A percentile compares a stretch with the other conserved stretches of the same genome.
Evolutionary conservation across 2,329 filamentous ascomycete genomes (phyloP).

Genomic region (Trichoderma sp.): DNA sequence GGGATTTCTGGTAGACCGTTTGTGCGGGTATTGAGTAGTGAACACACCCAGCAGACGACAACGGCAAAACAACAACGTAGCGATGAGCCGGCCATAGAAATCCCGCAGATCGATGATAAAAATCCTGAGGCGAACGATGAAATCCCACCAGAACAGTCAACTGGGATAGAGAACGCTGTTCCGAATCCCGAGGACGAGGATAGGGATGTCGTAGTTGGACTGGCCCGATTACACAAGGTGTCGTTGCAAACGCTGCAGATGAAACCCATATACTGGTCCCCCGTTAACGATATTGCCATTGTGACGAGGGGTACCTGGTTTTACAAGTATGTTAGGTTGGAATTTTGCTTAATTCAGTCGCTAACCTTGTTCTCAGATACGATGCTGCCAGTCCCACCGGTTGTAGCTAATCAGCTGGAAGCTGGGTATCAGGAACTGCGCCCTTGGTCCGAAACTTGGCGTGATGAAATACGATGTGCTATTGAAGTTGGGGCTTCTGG

Average conservation of each 20-base stretch:
- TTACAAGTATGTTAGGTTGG: slow-evolving; percentile 60
- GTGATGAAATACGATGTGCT: slow-evolving; percentile 85
- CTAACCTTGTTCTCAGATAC: slow-evolving; percentile 55
- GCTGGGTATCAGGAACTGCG: slow-evolving; percentile 83
- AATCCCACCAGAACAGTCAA: slow-evolving; percentile 13
- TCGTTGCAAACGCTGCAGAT: slow-evolving; percentile 80
- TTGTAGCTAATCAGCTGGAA: slow-evolving; percentile 89
- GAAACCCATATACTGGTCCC: slow-evolving; percentile 98
- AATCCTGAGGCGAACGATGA: slow-evolving; percentile 7
- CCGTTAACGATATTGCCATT: slow-evolving; percentile 81
- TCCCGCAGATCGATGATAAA: background rate
- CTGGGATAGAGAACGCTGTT: slow-evolving; percentile 9
- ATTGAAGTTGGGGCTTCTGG: slow-evolving; percentile 86
- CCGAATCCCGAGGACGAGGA: slow-evolving; percentile 31
- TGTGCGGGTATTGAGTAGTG: slow-evolving; percentile 46
- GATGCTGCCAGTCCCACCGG: slow-evolving; percentile 84
- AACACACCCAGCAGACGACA: slow-evolving; percentile 26
- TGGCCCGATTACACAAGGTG: slow-evolving; percentile 88
- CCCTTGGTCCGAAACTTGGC: slow-evolving; percentile 91
- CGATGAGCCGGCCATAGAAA: background rate
- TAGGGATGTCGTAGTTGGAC: slow-evolving; percentile 75
- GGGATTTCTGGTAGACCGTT: slow-evolving; percentile 59
- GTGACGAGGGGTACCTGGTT: slow-evolving; percentile 95
- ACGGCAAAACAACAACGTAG: slow-evolving; percentile 16
- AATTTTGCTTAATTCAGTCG: background rate